Base-by-base conservation (phyloP, 176 grass and related monocot species). In the Oryza coarctata region DNA sequence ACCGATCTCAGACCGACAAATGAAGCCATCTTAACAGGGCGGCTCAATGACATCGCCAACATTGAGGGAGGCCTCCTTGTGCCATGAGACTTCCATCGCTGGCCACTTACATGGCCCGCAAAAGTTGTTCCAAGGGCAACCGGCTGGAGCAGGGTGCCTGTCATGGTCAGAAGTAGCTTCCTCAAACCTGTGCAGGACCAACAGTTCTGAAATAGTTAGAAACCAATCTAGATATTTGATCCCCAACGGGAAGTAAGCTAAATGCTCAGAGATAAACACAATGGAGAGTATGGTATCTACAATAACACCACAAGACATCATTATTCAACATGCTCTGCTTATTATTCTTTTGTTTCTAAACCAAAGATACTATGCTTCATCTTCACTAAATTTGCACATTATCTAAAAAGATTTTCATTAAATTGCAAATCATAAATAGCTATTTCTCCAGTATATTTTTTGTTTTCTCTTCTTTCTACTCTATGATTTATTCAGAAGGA, bases 1-100 rank as follows among this genome's bases (percentile, higher is more conserved):
- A 68, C 86, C 17, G 75, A 86, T 85, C 89, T 66, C 79, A 91
- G 75, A 43, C 89, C 92, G 12, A 77, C 73, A 85, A 91, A 94
- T 43, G 84, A 81, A 22, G 84, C 79, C 92, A 94, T 80, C 72
- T 73, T 94, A 47, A 88, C 65, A 25, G 92, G 79, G 18, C 58
- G 65, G 72, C 75, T 80, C 33, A 69, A 77, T 11, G 67, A 30
- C 58, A 82, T 73, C 12, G 76, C 72, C 38, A 94, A 17, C 86
- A 94, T 91, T 39, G 80, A 85, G 60, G 55, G 29, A 68, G 86
- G 70, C 55, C 71, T 83, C 77, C 83, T 90, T 30, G 63, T 22
- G 58, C 65, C 86, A 62, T 87, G 73, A 72, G 85, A 88, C 64
- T 71, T 82, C 60, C 47, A 68, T 1, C 73, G 38, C 11, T 84